Base-by-base conservation (phyloP, 352 stramenopile species). In the Thraustotheca clavata region DNA sequence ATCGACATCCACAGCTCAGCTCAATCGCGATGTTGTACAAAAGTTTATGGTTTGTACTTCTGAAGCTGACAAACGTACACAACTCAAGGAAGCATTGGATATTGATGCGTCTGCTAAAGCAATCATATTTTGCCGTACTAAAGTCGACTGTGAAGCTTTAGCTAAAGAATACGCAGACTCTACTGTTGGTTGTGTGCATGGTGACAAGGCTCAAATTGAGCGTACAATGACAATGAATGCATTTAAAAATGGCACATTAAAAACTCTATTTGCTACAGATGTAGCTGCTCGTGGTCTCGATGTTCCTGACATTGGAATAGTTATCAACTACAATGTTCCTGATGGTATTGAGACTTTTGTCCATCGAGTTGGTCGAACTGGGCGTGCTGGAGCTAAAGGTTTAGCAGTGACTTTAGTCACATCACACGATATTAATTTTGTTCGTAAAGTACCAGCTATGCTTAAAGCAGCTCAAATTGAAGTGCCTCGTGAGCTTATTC, bases 111-210 rank as follows among this genome's bases (percentile, higher is more conserved):
- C 91, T 12, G 71, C 79, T 20, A 79, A 91, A 63, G 79, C 82
- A 41, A 96, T 99, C 59, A 95, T 99, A 33, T 99, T 99, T 71
- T 97, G 91, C 6, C 83, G 98, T 71, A 99, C 96, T 14, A 99
- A 99, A 78, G 78, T 88, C 50, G 87, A 97, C 49, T 91, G 86
- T 18, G 91, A 98, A 69, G 91, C 98, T 54, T 86, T 99, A 59
- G 89, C 92, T 20, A 96, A 88, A 40, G 76, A 86, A 34, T 77
- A 92, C 27, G 69, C 71, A 16, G 26, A 65, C 96, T 16, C 69
- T 97, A 0, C 84, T 90, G 80, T 76, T 22, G 79, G 76, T 33
- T 74, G 76, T 22, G 69, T 91, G n/a, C 81, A 94, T 65, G 82
- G 82, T 12, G 80, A 91, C 61, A 67, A 91, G 40, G 86, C 79